Evolutionary conservation across 176 grass and related monocot genomes (phyloP).

Genomic region (Lolium multiflorum): DNA sequence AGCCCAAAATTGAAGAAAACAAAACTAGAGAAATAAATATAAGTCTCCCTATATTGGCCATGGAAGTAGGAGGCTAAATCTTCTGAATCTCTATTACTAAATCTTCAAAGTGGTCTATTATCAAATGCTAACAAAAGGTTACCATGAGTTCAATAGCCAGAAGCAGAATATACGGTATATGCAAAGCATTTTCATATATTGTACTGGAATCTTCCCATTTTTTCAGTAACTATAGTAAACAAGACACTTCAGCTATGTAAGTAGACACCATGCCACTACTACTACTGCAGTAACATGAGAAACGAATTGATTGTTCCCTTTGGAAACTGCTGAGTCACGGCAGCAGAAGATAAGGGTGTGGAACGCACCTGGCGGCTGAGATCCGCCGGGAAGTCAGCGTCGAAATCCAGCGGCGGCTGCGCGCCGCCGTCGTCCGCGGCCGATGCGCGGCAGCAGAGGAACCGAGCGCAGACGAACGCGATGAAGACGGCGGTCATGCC

Average conservation of each 20-base stretch:
- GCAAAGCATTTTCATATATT: too few species aligned
- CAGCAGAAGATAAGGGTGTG: neutral
- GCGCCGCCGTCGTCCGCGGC: constrained; percentile 33
- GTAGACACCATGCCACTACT: neutral
- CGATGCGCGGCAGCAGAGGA: constrained; percentile 63
- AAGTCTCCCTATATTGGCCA: neutral
- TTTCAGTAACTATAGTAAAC: neutral
- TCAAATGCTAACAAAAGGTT: constrained; percentile 6
- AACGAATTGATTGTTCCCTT: constrained; percentile 14
- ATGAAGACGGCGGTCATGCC: constrained; percentile 83
- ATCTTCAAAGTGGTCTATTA: neutral
- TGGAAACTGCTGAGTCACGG: neutral
- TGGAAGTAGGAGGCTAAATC: neutral
- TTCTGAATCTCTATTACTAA: neutral
- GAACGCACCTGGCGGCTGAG: constrained; percentile 53
- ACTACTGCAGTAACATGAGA: neutral
- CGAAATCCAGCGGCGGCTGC: constrained; percentile 44
- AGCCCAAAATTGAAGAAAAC: neutral
- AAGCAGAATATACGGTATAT: too few species aligned
- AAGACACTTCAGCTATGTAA: neutral
- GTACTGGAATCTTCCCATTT: neutral
- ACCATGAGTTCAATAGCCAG: neutral
- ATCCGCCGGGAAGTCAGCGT: constrained; percentile 58
- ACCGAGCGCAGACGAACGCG: constrained; percentile 68
- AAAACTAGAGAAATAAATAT: neutral